Evolutionary conservation across 2,329 filamentous ascomycete genomes (phyloP), one percentile per base, ranked within the genome.

Genomic region (Penicillium janthinellum): DNA sequence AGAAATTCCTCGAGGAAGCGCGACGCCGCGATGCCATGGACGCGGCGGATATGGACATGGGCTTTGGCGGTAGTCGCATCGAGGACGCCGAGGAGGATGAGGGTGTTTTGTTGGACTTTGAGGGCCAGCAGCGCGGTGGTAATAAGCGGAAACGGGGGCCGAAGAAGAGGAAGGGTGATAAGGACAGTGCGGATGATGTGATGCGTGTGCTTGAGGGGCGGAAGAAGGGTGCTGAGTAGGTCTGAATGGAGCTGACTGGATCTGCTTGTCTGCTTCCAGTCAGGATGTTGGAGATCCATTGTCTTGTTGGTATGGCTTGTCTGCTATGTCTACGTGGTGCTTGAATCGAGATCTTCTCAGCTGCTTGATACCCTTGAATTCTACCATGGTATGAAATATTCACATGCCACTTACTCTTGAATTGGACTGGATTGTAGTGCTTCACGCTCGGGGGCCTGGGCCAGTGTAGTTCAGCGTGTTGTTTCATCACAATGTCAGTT

Each of bases 1-100:
- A 87, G 74, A 89, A 86, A 65, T 90, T 97, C 80, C 81, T 97
- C 5, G 82, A 88, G 67, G 84, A 84, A 60, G 86, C 81, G 10
- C 73, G 71, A 47, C 74, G 75, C 10, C 79, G 78, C n/a, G 77
- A 88, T 57, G 89, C 90, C 66, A 86, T 93, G 50, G 94, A 98
- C 73, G 87, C 92, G 50, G 88, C 94, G 58, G 94, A 99, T 77
- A 84, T 99, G 78, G 95, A 99, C 71, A 86, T 98, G 82, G 94
- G 93, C 61, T 98, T 99, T 71, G 95, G 95, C 37, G 91, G 88
- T 20, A 95, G 90, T 71, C 85, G 94, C 31, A 89, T 91, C 70
- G 92, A 91, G 56, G 95, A 97, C 70, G 92, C 93, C 52, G 93
- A 93, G 60, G 93, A 96, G 64, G 85, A 89, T 64, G 90, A 92